These are phyloP conservation scores for Cladophialophora yegresii DNA, from an alignment of 2,329 filamentous ascomycete genomes.

Conservation along the genomic window DNA sequence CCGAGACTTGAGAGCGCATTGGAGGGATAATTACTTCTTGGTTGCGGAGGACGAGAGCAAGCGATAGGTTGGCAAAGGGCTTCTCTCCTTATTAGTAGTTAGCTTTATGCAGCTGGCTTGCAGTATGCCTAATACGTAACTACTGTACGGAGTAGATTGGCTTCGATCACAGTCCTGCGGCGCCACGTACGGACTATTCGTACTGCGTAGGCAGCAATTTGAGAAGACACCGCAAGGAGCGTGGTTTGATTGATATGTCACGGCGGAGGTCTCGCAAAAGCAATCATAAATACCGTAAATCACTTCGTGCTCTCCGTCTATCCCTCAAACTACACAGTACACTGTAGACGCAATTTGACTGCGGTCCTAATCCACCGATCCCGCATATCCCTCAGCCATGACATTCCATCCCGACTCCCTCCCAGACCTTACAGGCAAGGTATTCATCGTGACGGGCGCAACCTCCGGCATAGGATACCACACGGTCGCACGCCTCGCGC, in stretches of 20 bases:
- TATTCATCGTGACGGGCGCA: slow-evolving; percentile 49
- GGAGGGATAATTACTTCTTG: background rate
- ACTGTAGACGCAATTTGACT: too few species aligned
- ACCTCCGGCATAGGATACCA: slow-evolving; percentile 44
- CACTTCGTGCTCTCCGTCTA: too few species aligned
- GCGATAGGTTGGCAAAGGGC: too few species aligned
- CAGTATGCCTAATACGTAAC: slow-evolving; percentile 3
- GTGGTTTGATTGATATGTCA: background rate
- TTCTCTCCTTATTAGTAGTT: background rate
- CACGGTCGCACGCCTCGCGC: slow-evolving; percentile 48
- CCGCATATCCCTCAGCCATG: background rate
- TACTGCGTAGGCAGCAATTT: too few species aligned
- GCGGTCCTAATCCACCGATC: too few species aligned
- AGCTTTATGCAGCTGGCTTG: slow-evolving; percentile 17
- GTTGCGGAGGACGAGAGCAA: background rate
- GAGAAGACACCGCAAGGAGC: too few species aligned
- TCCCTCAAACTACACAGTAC: too few species aligned
- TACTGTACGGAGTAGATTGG: background rate
- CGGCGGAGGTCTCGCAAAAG: background rate
- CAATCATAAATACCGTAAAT: too few species aligned
- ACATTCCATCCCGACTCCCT: slow-evolving; percentile 35
- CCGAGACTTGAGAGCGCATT: background rate
- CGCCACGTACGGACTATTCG: too few species aligned
- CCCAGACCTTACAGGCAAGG: slow-evolving; percentile 45
- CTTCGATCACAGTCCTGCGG: too few species aligned